Evolutionary conservation across 192 early-diverging fungal species (phyloP), one percentile per base, ranked within the genome.

Genomic region (Backusella westeae): DNA sequence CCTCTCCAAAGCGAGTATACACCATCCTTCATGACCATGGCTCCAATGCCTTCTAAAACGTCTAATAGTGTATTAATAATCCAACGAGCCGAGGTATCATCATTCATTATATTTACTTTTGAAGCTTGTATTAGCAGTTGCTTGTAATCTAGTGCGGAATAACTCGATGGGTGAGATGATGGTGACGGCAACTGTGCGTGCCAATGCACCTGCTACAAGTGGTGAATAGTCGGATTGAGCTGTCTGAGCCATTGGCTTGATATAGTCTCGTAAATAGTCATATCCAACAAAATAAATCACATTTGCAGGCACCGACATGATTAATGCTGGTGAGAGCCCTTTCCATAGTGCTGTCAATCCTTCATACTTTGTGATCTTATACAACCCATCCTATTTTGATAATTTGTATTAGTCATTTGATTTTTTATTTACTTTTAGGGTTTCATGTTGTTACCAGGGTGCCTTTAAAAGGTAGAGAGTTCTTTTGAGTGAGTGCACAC

Each of bases 211-310:
- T 6, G 95, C 95, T 17, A 75, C 17, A 10, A 81, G 67, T n/a
- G 80, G 80, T 15, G 80, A 77, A 72, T 75, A 77, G 15, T 81
- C 80, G 15, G 63, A 42, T 32, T 77, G 14, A 3, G 67, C 12
- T 23, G 46, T 52, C 1, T 36, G 3, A 44, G 76, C 63, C 21
- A 29, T 72, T 12, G 65, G 44, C 34, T 75, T 73, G 69, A 78
- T 81, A 4, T 66, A 46, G 71, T 93, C 92, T 52, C 94, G 89
- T 32, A 97, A 75, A 52, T 93, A 88, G 79, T 99, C 97, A 80
- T 99, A 99, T 7, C 96, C 97, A 2, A 96, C 91, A 88, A 97
- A 99, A 76, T 99, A 99, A 36, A 98, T 91, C 34, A 98, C 92
- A 4, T 94, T 97, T 10, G 94, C 90, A 1, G 97, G 97, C 1